A percentile compares a stretch with the other conserved stretches of the same genome.
Conservation (phyloP, 441 rosid genomes). For the Erodium moschatum region DNA sequence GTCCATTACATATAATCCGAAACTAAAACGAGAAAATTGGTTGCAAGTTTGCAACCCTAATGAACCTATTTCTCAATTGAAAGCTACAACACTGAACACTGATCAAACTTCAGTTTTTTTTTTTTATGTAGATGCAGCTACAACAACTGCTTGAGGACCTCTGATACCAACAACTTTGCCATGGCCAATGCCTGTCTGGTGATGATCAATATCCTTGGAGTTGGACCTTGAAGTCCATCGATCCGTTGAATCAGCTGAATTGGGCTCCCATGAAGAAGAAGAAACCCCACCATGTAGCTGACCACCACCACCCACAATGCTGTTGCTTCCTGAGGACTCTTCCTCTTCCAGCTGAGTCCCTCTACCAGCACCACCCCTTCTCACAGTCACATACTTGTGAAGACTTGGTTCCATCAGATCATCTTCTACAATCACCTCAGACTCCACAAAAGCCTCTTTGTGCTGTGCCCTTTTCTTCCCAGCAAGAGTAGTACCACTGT, state of each 20-base stretch:
- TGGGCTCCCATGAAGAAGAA: conserved; percentile 61
- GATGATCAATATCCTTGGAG: conserved; percentile 30
- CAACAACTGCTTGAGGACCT: conserved; percentile 25
- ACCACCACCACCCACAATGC: conserved; percentile 35
- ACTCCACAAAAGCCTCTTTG: conserved; percentile 56
- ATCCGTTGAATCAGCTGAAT: conserved; percentile 64
- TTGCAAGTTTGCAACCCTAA: conserved; percentile 30
- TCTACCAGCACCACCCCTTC: conserved; percentile 30
- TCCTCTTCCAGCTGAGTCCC: conserved; percentile 31
- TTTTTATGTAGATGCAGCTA: too few relatives aligned
- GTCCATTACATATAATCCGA: conserved; percentile 1
- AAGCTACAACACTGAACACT: conserved; percentile 12
- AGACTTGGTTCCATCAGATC: conserved; percentile 77
- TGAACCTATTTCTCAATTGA: not conserved
- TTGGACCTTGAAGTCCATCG: conserved; percentile 53
- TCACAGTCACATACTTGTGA: conserved; percentile 58
- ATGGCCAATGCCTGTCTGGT: conserved; percentile 36
- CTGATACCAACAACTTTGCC: conserved; percentile 31
- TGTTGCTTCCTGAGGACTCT: conserved; percentile 77
- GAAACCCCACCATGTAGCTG: conserved; percentile 39
- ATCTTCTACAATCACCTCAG: conserved; percentile 41
- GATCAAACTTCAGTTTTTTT: too few relatives aligned
- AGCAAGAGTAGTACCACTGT: conserved; percentile 36
- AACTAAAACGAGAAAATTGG: conserved; percentile 11
- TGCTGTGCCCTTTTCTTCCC: conserved; percentile 26